Conservation (phyloP, 768 basidiomycete species). For the Peribolospora kevripleyi region DNA sequence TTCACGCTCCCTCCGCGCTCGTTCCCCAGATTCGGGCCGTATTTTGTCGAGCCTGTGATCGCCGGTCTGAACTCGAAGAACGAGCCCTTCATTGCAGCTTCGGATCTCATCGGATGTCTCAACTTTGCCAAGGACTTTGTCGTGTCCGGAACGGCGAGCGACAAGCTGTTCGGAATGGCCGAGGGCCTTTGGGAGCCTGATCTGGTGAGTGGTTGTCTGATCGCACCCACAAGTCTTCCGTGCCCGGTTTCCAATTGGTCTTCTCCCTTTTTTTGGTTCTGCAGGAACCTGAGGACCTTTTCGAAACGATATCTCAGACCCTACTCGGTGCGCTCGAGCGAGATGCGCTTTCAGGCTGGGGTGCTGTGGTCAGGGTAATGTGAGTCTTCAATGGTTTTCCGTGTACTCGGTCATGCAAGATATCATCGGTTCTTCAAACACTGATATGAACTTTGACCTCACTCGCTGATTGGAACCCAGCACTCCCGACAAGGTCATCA, state of each 20-base stretch:
- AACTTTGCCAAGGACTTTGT: slow-evolving; percentile 93
- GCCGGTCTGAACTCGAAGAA: slow-evolving; percentile 45
- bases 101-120: slow-evolving; percentile 79
- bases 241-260: neutral
- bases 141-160: slow-evolving; percentile 74
- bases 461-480: too few species aligned
- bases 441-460: too few species aligned
- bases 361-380: slow-evolving; percentile 85
- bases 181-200: slow-evolving; percentile 98
- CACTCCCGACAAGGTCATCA: too few species aligned
- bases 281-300: slow-evolving; percentile 72
- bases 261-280: neutral
- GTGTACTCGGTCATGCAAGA: neutral
- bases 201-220: slow-evolving; percentile 25
- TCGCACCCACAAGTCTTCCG: neutral
- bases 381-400: slow-evolving; percentile 24
- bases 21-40: slow-evolving; percentile 51
- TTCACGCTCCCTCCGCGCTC: neutral
- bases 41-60: slow-evolving; percentile 87
- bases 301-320: slow-evolving; percentile 94
- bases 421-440: neutral
- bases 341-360: slow-evolving; percentile 94
- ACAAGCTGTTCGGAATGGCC: slow-evolving; percentile 86
- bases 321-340: slow-evolving; percentile 83
- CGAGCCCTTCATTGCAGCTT: slow-evolving; percentile 82